phyloP scores from a whole-genome alignment of 108 stramenopile species.

The Discostella stelligeroides region DNA sequence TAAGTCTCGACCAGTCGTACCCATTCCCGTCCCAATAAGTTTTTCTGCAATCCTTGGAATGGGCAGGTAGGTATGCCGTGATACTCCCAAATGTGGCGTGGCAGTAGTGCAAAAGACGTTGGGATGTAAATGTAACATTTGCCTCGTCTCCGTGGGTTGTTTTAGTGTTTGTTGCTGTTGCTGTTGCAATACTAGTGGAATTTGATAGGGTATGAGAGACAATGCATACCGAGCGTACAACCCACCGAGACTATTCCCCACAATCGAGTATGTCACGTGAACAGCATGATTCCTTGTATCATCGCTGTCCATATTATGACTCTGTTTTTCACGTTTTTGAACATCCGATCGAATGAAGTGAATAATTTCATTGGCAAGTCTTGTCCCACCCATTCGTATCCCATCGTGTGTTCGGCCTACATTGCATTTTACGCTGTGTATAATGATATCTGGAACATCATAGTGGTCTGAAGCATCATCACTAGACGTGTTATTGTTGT shows the following conservation, averaged over 20 bases:
- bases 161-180: too few relatives aligned
- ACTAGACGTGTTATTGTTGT: not conserved
- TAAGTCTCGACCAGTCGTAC: conserved; percentile 66
- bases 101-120: conserved; percentile 88
- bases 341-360: conserved; percentile 63
- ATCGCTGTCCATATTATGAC: not conserved
- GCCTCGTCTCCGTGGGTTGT: not conserved
- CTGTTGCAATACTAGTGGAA: conserved; percentile 50
- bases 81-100: conserved; percentile 82
- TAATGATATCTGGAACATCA: conserved; percentile 40
- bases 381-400: conserved; percentile 71
- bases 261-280: conserved; percentile 73
- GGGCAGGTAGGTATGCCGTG: conserved; percentile 75
- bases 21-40: conserved; percentile 65
- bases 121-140: conserved; percentile 49
- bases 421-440: conserved; percentile 73
- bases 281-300: conserved; percentile 1
- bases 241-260: conserved; percentile 88
- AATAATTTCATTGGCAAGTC: conserved; percentile 73
- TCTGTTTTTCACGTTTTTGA: conserved; percentile 19
- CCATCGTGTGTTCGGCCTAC: conserved; percentile 82
- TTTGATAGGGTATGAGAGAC: conserved; percentile 48
- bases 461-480: not conserved
- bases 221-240: conserved; percentile 83
- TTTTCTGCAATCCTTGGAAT: conserved; percentile 75